These are phyloP conservation scores for Tephrocybe sp. DNA, from an alignment of 768 basidiomycete species.

Conservation along the genomic window DNA sequence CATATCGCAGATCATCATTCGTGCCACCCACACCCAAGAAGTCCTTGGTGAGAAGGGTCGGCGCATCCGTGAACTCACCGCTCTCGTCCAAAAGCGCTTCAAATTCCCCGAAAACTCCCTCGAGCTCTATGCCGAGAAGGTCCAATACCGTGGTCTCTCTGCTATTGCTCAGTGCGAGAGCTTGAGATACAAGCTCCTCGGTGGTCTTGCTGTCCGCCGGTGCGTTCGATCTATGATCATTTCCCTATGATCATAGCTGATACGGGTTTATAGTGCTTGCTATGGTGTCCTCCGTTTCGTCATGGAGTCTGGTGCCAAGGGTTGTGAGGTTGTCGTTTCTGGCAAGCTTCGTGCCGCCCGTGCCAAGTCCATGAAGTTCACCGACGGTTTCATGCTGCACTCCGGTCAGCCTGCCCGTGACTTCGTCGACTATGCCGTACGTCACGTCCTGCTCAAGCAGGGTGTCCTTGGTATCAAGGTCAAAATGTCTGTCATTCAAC, in stretches of 20 bases:
- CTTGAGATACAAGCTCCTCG: constrained; percentile 97
- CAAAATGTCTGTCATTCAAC: constrained; percentile 70
- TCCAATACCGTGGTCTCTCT: constrained; percentile 95
- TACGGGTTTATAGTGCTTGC: constrained; percentile 69
- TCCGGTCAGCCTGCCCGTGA: constrained; percentile 97
- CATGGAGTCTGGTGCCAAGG: constrained; percentile 99
- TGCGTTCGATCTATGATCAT: constrained; percentile 37
- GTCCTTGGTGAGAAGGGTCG: constrained; percentile 99
- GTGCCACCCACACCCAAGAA: constrained; percentile 98
- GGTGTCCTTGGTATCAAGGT: constrained; percentile 99
- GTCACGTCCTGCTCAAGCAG: constrained; percentile 96
- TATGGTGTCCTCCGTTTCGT: constrained; percentile 99
- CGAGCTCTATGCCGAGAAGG: constrained; percentile 99
- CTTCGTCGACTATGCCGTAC: constrained; percentile 96
- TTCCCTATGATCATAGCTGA: neutral
- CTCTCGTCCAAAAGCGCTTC: constrained; percentile 99
- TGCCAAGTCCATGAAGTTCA: constrained; percentile 99
- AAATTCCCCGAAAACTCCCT: constrained; percentile 99
- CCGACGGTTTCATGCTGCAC: constrained; percentile 99
- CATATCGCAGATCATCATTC: constrained; percentile 90
- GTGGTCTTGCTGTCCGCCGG: constrained; percentile 99
- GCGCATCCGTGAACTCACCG: constrained; percentile 96
- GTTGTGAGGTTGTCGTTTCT: constrained; percentile 98
- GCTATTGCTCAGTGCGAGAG: constrained; percentile 99
- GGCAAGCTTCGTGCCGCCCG: constrained; percentile 99